phyloP scores from a whole-genome alignment of 768 basidiomycete species.

The Amylocystis lapponica region DNA sequence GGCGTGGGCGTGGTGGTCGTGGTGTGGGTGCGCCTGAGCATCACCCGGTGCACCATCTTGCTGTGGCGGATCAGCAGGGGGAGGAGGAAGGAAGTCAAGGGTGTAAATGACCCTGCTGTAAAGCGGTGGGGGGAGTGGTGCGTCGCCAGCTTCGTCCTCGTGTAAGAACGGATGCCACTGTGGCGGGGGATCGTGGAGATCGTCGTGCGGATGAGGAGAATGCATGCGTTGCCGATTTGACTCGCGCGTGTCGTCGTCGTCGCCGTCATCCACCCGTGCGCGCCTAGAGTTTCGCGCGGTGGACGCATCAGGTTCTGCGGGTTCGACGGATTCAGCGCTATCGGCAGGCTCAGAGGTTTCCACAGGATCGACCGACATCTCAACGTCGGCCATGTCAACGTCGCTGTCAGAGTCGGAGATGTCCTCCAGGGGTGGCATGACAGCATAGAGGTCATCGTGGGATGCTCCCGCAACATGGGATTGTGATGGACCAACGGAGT shows the following conservation, averaged over 20 bases:
- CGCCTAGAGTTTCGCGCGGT: conserved; percentile 29
- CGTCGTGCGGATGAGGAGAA: conserved; percentile 22
- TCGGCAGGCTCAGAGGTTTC: too few species aligned
- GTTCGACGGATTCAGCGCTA: background rate
- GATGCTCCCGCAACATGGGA: background rate
- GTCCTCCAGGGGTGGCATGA: conserved; percentile 65
- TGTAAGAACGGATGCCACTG: background rate
- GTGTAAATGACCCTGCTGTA: conserved; percentile 8
- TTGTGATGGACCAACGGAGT: background rate
- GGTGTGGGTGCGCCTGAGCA: background rate
- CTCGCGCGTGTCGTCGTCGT: conserved; percentile 58
- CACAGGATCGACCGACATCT: too few species aligned
- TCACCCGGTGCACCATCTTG: background rate
- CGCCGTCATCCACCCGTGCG: conserved; percentile 53
- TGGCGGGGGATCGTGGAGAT: conserved; percentile 13
- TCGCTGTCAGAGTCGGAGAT: conserved; percentile 53
- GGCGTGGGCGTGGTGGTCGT: background rate
- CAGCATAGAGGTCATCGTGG: conserved; percentile 40
- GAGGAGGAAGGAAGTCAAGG: conserved; percentile 10
- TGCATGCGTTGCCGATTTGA: conserved; percentile 49
- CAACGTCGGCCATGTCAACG: conserved; percentile 8
- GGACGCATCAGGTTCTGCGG: background rate
- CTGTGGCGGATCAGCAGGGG: background rate
- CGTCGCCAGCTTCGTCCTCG: too few species aligned
- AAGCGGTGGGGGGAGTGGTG: conserved; percentile 3